Evolutionary conservation across 352 stramenopile species (phyloP), one percentile per base, ranked within the genome.

Genomic region (Pythium sukuiense): DNA sequence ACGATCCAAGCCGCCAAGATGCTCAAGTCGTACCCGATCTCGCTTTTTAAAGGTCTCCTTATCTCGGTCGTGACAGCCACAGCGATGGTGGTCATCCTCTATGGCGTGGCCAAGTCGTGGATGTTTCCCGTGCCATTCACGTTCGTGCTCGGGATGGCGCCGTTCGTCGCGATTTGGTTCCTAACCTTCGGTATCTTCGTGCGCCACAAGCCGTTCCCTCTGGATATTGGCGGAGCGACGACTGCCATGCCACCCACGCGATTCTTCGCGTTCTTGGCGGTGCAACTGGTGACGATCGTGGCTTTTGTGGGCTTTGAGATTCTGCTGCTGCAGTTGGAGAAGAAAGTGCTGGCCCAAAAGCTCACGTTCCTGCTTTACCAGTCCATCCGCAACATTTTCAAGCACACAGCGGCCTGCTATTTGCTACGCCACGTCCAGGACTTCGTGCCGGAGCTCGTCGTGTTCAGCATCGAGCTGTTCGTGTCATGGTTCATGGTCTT

Each of bases 311-410:
- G 59, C 1, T 82, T 80, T 26, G 35, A 63, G 24, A 63, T 63
- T 43, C 24, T 63, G 29, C 56, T 63, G 27, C n/a, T 63, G 26
- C 26, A 63, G 45, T n/a, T 63, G 27, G 27, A 49, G 30, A 49
- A 41, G 24, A 73, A 80, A 53, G 73, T 67, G 0, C 6, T 72
- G 6, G 82, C 79, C 46, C 67, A 77, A 16, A 55, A 58, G 14
- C 43, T 74, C 18, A 58, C 58, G 12, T 61, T 59, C 16, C 37
- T 63, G 41, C 9, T 59, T n/a, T 61, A 59, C 13, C 65, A 76
- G 49, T 32, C 43, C 0, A 63, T 83, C 27, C 80, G 79, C 59
- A 81, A 80, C 41, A 29, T 80, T 6, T 65, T 81, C 49, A 76
- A 56, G 45, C 59, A 58, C 48, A 56, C 48, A 16, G 59, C 48